A percentile compares a stretch with the other conserved stretches of the same genome.
phyloP scores from a whole-genome alignment of 441 rosid genomes.

The Populus hybrid region DNA sequence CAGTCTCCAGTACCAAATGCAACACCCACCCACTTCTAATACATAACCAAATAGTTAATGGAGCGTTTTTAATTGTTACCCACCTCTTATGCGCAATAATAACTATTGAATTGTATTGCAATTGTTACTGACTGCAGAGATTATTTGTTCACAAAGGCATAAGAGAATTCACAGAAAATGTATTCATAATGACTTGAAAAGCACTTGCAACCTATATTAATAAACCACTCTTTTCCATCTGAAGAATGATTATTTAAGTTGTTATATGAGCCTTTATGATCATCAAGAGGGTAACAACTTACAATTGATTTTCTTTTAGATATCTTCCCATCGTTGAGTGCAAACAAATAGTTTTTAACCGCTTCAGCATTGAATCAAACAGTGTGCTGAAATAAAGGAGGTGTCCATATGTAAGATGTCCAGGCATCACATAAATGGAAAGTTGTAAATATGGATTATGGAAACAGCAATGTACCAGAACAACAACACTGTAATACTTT shows the following conservation, averaged over 20 bases:
- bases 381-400: slow-evolving; percentile 51
- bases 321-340: slow-evolving; percentile 62
- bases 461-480: slow-evolving; percentile 55
- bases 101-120: no score
- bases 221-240: neutral
- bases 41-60: no score
- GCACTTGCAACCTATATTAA: neutral
- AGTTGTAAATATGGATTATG: neutral
- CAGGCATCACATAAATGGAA: slow-evolving; percentile 9
- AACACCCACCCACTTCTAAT: no score
- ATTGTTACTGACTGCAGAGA: no score
- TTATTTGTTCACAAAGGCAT: no score
- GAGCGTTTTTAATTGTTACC: no score
- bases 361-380: slow-evolving; percentile 81
- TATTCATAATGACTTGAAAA: no score
- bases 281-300: slow-evolving; percentile 28
- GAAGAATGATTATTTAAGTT: neutral
- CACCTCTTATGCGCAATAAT: no score
- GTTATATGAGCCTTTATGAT: neutral
- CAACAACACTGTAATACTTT: slow-evolving; percentile 74
- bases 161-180: no score
- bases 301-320: slow-evolving; percentile 82
- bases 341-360: slow-evolving; percentile 58
- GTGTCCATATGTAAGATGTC: slow-evolving; percentile 11
- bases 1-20: no score